These are phyloP conservation scores for Beta vulgaris DNA, from an alignment of 148 eudicot species.

Conservation along the genomic window DNA sequence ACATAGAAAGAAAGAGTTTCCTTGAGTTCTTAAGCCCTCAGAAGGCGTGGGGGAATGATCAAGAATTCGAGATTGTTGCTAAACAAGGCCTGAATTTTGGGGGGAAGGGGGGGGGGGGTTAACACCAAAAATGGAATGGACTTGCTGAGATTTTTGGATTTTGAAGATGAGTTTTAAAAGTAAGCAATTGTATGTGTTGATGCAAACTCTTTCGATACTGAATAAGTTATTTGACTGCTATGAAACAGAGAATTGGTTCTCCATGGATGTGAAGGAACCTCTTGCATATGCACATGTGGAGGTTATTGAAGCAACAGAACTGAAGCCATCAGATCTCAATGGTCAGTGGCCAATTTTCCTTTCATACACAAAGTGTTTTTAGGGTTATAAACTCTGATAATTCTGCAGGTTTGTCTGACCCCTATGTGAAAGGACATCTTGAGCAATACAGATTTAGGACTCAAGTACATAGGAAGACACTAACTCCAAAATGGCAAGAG, in stretches of 20 bases:
- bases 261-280: slow-evolving; percentile 81
- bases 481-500: slow-evolving; percentile 87
- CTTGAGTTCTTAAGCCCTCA: too few species aligned
- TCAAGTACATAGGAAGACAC: slow-evolving; percentile 69
- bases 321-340: slow-evolving; percentile 81
- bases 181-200: not conserved
- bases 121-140: not conserved
- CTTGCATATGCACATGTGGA: slow-evolving; percentile 71
- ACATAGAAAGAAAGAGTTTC: too few species aligned
- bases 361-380: not conserved
- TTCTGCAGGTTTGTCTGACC: slow-evolving; percentile 86
- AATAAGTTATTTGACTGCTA: slow-evolving; percentile 10
- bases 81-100: not conserved
- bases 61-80: not conserved
- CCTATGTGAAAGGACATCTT: slow-evolving; percentile 82
- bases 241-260: slow-evolving; percentile 67
- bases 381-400: slow-evolving; percentile 19
- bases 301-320: slow-evolving; percentile 72
- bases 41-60: too few species aligned
- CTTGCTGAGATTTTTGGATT: not conserved
- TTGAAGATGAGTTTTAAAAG: not conserved
- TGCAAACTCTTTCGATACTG: not conserved
- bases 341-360: slow-evolving; percentile 46
- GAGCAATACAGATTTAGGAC: slow-evolving; percentile 75
- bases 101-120: not conserved